Evolutionary conservation across 1,139 yeast species (phyloP), one percentile per base, ranked within the genome.

Genomic region (Arxiozyma bovina): DNA sequence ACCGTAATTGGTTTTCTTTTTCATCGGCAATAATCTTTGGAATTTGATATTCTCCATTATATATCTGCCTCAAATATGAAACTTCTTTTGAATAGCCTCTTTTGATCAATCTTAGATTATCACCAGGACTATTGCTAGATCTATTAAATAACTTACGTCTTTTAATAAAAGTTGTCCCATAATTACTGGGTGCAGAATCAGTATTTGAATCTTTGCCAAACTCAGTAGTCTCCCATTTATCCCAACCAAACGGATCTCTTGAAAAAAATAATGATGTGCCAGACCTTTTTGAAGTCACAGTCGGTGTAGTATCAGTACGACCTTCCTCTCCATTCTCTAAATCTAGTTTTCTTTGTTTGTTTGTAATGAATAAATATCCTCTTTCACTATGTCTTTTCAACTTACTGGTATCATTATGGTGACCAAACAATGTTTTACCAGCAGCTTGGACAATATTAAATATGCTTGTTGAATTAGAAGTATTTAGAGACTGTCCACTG

Each of bases 21-120:
- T 67, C 70, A 21, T 63, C 63, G 18, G 60, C 61, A 22, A 67
- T 54, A 20, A 61, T 55, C 34, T 58, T 56, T 11, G 74, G 70
- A n/a, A 70, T 59, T 45, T 59, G 61, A 50, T 67, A 68, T 25
- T 69, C 65, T 1, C 73, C 74, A 46, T 68, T 69, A 56, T 63
- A 72, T 2, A 73, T 65, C 53, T 65, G 63, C 53, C 68, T 65
- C 43, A 73, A 54, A 55, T 69, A 72, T 11, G 63, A 59, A 2
- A 72, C 59, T 53, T 70, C 73, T 38, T 63, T 62, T 7, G 61
- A 56, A 47, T 53, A 55, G 4, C 53, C 57, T 42, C 58, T 54
- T 18, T 59, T 54, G 0, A 55, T 50, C 34, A 63, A 43, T 41
- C 60, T 63, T 17, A 64, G 59, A 9, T 52, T 51, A 3, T 50